A percentile compares a stretch with the other conserved stretches of the same genome.
Conservation (phyloP, 1,284 basidiomycete genomes). For the Heterobasidion irregulare region DNA sequence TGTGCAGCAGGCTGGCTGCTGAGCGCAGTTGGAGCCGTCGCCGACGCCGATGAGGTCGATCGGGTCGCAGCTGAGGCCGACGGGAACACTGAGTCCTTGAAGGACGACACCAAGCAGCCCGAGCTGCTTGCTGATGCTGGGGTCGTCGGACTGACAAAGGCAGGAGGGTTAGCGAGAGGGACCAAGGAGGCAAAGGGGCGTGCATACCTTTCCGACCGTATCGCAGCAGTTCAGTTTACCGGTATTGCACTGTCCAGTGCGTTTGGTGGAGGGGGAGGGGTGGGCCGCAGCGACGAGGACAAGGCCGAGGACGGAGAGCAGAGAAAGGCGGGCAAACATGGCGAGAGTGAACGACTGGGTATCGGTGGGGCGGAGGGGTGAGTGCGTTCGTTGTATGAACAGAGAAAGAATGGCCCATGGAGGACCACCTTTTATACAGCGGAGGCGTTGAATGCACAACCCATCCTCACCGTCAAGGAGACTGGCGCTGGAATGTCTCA, state of each 20-base stretch:
- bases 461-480: too few relatives aligned
- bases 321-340: neutral
- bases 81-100: conserved; percentile 10
- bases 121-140: conserved; percentile 2
- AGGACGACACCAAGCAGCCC: conserved; percentile 15
- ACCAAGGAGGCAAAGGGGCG: neutral
- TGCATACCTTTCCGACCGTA: neutral
- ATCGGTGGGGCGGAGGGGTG: neutral
- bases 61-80: conserved; percentile 19
- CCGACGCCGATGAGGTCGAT: conserved; percentile 13
- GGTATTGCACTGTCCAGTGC: conserved; percentile 17
- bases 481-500: too few relatives aligned
- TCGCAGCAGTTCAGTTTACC: conserved; percentile 23
- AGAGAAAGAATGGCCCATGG: neutral
- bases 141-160: conserved; percentile 3
- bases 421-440: neutral
- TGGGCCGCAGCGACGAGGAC: neutral
- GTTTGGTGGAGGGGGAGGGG: neutral
- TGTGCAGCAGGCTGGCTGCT: conserved; percentile 20
- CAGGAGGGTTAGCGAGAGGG: neutral
- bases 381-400: neutral
- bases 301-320: neutral
- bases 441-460: too few relatives aligned
- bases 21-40: conserved; percentile 10
- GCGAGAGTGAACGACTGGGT: neutral